These are phyloP conservation scores for Leishmania martiniquensis DNA, from an alignment of 208 protist genomes.

Conservation along the genomic window DNA sequence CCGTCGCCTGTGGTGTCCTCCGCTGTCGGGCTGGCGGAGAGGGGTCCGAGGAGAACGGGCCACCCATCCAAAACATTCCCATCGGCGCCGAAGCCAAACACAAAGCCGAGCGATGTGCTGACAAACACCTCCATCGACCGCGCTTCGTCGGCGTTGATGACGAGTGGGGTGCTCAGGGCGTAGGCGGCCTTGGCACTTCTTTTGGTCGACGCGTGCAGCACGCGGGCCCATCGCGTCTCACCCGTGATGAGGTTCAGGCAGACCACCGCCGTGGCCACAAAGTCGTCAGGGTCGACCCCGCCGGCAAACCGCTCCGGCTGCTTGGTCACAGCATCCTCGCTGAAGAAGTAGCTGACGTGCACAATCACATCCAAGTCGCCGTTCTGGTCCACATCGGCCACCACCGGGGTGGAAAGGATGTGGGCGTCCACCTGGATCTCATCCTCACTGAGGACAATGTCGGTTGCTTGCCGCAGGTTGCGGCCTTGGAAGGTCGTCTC, in stretches of 20 bases:
- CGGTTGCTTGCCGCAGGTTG: constrained; percentile 32
- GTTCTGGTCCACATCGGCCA: constrained; percentile 89
- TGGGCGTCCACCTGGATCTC: constrained; percentile 89
- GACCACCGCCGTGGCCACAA: constrained; percentile 89
- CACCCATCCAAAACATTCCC: constrained; percentile 57
- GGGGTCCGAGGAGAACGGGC: constrained; percentile 72
- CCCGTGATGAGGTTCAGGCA: constrained; percentile 84
- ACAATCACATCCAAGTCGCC: constrained; percentile 87
- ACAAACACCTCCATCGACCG: constrained; percentile 67
- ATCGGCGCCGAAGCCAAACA: constrained; percentile 68
- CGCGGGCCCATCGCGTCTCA: constrained; percentile 81
- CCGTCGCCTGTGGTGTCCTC: constrained; percentile 91
- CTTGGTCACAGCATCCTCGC: constrained; percentile 42
- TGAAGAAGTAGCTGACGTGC: constrained; percentile 92
- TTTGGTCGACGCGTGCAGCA: constrained; percentile 86
- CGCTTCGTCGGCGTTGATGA: constrained; percentile 79
- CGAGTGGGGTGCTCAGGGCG: constrained; percentile 73
- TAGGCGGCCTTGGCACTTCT: constrained; percentile 52
- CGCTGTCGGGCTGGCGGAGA: constrained; percentile 65
- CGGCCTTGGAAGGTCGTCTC: constrained; percentile 39
- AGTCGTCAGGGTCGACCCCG: constrained; percentile 67
- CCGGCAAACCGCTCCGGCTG: constrained; percentile 20
- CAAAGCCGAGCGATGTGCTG: constrained; percentile 73
- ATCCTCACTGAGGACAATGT: constrained; percentile 36
- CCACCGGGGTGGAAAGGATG: constrained; percentile 84